Percentiles rank a stretch among this genome's conserved stretches.
Conservation (phyloP, 2,329 filamentous ascomycete species). For the Exophiala alcalophila region DNA sequence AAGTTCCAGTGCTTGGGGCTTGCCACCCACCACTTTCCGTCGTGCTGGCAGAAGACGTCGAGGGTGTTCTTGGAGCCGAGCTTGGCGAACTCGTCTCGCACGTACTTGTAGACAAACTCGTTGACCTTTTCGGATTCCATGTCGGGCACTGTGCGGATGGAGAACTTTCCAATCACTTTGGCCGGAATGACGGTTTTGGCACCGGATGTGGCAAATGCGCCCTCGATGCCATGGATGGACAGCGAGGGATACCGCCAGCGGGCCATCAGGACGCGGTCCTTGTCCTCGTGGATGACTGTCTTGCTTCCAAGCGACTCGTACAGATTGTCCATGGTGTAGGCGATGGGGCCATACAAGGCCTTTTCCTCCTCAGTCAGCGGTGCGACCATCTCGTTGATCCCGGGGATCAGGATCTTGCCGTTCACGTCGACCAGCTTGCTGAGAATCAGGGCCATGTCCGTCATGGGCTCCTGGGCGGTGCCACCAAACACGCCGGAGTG, state of each 20-base stretch:
- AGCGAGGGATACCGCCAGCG: constrained; percentile 94
- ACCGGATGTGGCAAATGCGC: constrained; percentile 86
- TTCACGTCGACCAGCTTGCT: constrained; percentile 80
- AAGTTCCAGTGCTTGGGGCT: constrained; percentile 99
- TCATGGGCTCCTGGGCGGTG: constrained; percentile 97
- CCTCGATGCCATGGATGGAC: constrained; percentile 91
- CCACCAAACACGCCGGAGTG: constrained; percentile 97
- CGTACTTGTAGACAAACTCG: constrained; percentile 75
- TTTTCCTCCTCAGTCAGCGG: constrained; percentile 84
- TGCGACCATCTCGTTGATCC: constrained; percentile 88
- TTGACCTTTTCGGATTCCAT: constrained; percentile 94
- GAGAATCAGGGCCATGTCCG: constrained; percentile 80
- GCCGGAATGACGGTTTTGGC: constrained; percentile 98
- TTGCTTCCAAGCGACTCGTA: constrained; percentile 86
- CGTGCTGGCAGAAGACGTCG: constrained; percentile 78
- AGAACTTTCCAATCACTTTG: constrained; percentile 98
- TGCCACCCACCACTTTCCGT: constrained; percentile 98
- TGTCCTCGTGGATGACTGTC: constrained; percentile 82
- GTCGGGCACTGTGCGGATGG: constrained; percentile 92
- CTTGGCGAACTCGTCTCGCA: constrained; percentile 80
- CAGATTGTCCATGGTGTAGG: constrained; percentile 94
- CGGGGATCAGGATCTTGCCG: constrained; percentile 92
- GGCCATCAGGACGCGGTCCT: constrained; percentile 90
- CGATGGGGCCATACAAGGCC: constrained; percentile 80
- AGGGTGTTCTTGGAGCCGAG: constrained; percentile 89